Percentiles rank a stretch among this genome's conserved stretches.
Evolutionary conservation across 352 stramenopile genomes (phyloP).

Genomic region (Globisporangium spiculum): DNA sequence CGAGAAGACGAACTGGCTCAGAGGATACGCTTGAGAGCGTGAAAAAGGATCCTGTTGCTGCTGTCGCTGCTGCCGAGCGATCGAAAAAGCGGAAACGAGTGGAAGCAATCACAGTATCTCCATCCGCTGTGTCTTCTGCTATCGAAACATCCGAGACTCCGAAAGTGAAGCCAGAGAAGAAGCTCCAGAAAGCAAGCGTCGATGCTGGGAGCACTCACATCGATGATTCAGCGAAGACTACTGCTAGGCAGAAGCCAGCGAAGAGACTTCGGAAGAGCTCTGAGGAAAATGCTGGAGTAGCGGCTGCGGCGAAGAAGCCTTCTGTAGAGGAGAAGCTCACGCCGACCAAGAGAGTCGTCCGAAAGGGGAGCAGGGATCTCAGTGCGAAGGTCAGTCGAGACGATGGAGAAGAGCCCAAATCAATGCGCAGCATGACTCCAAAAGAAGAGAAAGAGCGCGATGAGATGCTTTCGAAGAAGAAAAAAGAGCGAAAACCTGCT

Average conservation of each 20-base stretch:
- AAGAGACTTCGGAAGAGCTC: not conserved
- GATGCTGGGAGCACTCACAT: not conserved
- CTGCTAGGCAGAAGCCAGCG: not conserved
- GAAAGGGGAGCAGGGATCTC: not conserved
- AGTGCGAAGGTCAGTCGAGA: not conserved
- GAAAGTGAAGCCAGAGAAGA: not conserved
- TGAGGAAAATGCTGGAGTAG: not conserved
- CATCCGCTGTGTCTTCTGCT: not conserved
- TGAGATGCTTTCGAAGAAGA: not conserved
- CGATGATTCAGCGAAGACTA: not conserved
- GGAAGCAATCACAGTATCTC: not conserved
- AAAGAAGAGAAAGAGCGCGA: constrained; percentile 4
- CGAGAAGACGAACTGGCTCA: constrained; percentile 1
- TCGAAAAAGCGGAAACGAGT: constrained; percentile 11
- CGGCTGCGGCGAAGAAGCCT: not conserved
- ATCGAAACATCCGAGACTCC: constrained; percentile 1
- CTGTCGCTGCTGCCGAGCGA: not conserved
- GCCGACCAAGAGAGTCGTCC: not conserved
- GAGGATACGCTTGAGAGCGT: not conserved
- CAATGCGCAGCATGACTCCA: not conserved
- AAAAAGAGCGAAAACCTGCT: not conserved
- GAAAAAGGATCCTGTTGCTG: not conserved
- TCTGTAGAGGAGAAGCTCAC: not conserved
- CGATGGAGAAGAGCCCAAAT: constrained; percentile 3
- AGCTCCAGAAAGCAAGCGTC: not conserved